Percentiles rank a stretch among this genome's conserved stretches.
Evolutionary conservation across 352 stramenopile species (phyloP).

Genomic region (Globisporangium camurandrum): DNA sequence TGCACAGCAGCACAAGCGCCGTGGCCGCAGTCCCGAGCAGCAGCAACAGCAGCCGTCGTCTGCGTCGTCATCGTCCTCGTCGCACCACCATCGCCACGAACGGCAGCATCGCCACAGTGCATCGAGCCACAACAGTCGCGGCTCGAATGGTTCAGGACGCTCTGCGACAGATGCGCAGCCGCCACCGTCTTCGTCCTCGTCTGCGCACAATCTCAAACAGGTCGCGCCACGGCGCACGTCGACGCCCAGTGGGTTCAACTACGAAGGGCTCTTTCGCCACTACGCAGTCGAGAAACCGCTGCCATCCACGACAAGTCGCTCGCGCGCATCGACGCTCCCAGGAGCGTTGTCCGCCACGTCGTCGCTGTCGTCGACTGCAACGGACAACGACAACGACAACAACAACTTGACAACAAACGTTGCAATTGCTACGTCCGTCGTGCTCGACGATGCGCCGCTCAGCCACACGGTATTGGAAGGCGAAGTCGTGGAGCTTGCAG

Average conservation of each 20-base stretch:
- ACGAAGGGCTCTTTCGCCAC: slow-evolving; percentile 31
- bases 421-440: slow-evolving; percentile 1
- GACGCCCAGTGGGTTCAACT: slow-evolving; percentile 22
- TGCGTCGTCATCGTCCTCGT: not conserved
- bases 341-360: no score
- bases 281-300: slow-evolving; percentile 10
- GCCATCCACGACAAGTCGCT: not conserved
- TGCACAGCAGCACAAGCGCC: slow-evolving; percentile 5
- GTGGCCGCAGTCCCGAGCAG: not conserved
- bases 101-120: no score
- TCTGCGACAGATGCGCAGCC: not conserved
- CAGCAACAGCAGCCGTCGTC: not conserved
- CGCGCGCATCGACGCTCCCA: slow-evolving; percentile 7
- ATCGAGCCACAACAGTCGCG: not conserved
- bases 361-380: no score
- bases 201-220: no score
- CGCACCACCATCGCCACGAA: not conserved
- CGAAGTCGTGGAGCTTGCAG: slow-evolving; percentile 1
- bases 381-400: not conserved
- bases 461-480: no score
- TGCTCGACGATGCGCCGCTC: no score
- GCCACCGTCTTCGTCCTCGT: no score
- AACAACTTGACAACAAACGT: not conserved
- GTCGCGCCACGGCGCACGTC: slow-evolving; percentile 5
- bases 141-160: not conserved